Evolutionary conservation across 139 green algal genomes (phyloP).

Genomic region (Auxenochlorella protothecoides): DNA sequence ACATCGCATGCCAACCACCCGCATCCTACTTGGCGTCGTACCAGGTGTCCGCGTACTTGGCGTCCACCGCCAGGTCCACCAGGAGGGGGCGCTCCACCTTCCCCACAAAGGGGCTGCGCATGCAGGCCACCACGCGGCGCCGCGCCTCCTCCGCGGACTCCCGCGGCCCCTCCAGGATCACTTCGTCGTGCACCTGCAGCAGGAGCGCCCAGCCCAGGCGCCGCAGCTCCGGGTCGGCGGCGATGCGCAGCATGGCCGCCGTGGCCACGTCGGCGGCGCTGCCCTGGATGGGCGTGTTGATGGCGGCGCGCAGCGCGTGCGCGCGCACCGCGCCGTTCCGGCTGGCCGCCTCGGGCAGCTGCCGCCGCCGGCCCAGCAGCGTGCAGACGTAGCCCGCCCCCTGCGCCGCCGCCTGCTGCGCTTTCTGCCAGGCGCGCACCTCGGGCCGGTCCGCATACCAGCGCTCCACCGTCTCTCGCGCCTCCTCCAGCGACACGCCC

Average conservation of each 20-base stretch:
- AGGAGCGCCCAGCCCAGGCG: constrained; percentile 80
- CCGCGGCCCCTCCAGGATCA: constrained; percentile 91
- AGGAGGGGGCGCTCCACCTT: constrained; percentile 41
- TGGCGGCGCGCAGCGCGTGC: constrained; percentile 73
- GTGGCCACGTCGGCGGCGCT: constrained; percentile 87
- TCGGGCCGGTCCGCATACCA: constrained; percentile 75
- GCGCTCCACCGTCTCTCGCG: constrained; percentile 70
- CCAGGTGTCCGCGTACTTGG: constrained; percentile 84
- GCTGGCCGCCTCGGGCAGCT: constrained; percentile 55
- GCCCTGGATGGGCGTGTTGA: constrained; percentile 98
- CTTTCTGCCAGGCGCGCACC: constrained; percentile 70
- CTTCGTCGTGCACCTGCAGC: constrained; percentile 96
- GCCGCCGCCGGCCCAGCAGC: constrained; percentile 71
- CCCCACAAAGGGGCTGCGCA: constrained; percentile 74
- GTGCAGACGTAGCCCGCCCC: constrained; percentile 59
- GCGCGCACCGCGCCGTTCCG: constrained; percentile 14
- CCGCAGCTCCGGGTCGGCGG: constrained; percentile 40
- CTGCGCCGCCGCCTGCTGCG: constrained; percentile 36
- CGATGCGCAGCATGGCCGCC: constrained; percentile 87
- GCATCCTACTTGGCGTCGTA: constrained; percentile 80
- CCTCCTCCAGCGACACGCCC: constrained; percentile 68
- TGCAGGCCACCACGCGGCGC: constrained; percentile 64
- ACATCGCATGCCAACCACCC: too few relatives aligned
- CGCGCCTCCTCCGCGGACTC: constrained; percentile 59
- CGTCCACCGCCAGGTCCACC: constrained; percentile 83